A percentile compares a stretch with the other conserved stretches of the same genome.
phyloP scores from a whole-genome alignment of 495 filamentous ascomycete genomes.

The Lepraria neglecta region DNA sequence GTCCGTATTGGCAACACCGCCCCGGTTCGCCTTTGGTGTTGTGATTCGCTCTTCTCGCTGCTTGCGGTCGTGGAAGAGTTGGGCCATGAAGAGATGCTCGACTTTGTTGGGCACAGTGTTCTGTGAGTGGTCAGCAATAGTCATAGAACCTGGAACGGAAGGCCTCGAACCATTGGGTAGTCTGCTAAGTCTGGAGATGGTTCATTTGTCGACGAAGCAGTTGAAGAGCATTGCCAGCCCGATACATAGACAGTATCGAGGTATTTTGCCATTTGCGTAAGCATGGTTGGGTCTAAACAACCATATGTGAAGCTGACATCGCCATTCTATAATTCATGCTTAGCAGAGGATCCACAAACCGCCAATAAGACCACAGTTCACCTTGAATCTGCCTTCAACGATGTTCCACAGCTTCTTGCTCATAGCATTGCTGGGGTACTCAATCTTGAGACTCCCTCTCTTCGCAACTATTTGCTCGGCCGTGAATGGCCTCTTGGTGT shows the following conservation, averaged over 20 bases:
- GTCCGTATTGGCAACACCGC: constrained; percentile 74
- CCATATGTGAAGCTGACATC: constrained; percentile 92
- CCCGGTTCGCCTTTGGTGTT: constrained; percentile 64
- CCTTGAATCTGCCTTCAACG: constrained; percentile 77
- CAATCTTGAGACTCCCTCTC: constrained; percentile 82
- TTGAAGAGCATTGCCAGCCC: constrained; percentile 97
- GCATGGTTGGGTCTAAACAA: constrained; percentile 94
- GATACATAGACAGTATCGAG: constrained; percentile 98
- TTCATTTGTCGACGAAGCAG: constrained; percentile 88
- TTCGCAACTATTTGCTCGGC: constrained; percentile 96
- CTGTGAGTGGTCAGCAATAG: constrained; percentile 38
- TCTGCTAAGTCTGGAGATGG: constrained; percentile 97
- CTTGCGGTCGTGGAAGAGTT: constrained; percentile 99
- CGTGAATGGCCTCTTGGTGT: constrained; percentile 87
- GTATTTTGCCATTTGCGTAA: constrained; percentile 99
- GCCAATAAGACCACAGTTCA: constrained; percentile 33
- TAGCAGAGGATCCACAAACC: not conserved
- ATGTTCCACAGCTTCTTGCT: constrained; percentile 93
- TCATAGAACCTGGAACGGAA: not conserved
- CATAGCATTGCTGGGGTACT: constrained; percentile 82
- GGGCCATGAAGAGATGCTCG: constrained; percentile 90
- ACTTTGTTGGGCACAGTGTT: constrained; percentile 99
- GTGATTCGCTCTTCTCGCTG: constrained; percentile 90
- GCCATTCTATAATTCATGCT: constrained; percentile 49
- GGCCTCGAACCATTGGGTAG: constrained; percentile 76